These are phyloP conservation scores for Plasmodium gonderi DNA, from an alignment of 169 alveolate species.

Conservation along the genomic window DNA sequence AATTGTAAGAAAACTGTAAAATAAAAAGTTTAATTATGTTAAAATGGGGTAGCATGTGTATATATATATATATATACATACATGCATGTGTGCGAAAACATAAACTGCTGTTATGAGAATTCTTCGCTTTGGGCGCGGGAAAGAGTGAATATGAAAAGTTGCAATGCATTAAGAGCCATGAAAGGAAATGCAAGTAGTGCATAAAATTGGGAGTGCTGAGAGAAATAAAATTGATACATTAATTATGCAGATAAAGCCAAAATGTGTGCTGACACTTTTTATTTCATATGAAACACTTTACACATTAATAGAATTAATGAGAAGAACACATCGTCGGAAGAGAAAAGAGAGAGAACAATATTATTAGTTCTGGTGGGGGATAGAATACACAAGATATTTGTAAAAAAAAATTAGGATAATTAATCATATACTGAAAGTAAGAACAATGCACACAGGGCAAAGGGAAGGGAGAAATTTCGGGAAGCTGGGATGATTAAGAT, in stretches of 20 bases:
- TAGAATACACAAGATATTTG: not conserved
- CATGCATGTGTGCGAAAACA: not conserved
- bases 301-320: not conserved
- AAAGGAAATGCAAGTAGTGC: not conserved
- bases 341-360: not conserved
- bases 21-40: conserved; percentile 12
- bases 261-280: not conserved
- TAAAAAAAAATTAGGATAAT: no score
- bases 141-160: not conserved
- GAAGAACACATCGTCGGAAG: not conserved
- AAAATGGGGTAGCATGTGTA: not conserved
- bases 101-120: not conserved
- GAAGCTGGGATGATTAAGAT: not conserved
- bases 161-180: no score
- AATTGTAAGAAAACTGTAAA: conserved; percentile 1
- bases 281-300: not conserved
- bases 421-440: not conserved
- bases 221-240: not conserved
- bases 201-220: not conserved
- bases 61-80: no score
- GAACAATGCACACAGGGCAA: not conserved
- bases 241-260: not conserved
- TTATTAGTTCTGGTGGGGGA: not conserved
- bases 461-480: not conserved
- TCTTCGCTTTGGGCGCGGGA: not conserved